A percentile compares a stretch with the other conserved stretches of the same genome.
phyloP scores from a whole-genome alignment of 108 stramenopile genomes.

The Skeletonema marinoi region DNA sequence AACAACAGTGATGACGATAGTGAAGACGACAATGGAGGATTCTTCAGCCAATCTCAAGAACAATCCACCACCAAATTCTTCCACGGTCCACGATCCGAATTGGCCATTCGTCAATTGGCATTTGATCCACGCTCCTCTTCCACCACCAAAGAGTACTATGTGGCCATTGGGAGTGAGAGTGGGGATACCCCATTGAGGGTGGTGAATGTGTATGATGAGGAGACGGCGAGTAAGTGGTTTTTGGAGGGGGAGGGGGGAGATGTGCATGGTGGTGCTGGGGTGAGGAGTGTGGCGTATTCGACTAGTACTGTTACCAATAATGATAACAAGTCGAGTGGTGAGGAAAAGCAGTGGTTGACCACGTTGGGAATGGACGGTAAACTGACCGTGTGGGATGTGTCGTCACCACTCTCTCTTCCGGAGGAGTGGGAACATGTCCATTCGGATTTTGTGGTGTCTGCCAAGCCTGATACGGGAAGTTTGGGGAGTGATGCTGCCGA shows the following conservation, averaged over 20 bases:
- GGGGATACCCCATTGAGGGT: slow-evolving; percentile 50
- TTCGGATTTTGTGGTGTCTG: slow-evolving; percentile 25
- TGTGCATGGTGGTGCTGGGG: slow-evolving; percentile 50
- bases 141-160: slow-evolving; percentile 18
- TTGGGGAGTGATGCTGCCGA: slow-evolving; percentile 63
- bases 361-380: slow-evolving; percentile 73
- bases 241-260: slow-evolving; percentile 48
- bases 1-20: neutral
- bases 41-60: neutral
- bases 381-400: slow-evolving; percentile 56
- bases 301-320: neutral
- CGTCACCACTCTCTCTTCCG: slow-evolving; percentile 18
- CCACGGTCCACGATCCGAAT: slow-evolving; percentile 52
- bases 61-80: neutral
- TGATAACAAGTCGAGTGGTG: neutral
- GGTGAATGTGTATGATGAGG: slow-evolving; percentile 42
- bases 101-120: slow-evolving; percentile 63
- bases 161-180: slow-evolving; percentile 67
- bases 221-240: slow-evolving; percentile 14
- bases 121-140: slow-evolving; percentile 48
- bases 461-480: slow-evolving; percentile 62
- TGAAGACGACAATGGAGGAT: slow-evolving; percentile 2
- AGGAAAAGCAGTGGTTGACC: slow-evolving; percentile 21
- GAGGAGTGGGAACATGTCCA: slow-evolving; percentile 45
- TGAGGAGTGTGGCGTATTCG: slow-evolving; percentile 49